Evolutionary conservation across 768 basidiomycete species (phyloP), one percentile per base, ranked within the genome.

Genomic region (Boletus eberwhitei): DNA sequence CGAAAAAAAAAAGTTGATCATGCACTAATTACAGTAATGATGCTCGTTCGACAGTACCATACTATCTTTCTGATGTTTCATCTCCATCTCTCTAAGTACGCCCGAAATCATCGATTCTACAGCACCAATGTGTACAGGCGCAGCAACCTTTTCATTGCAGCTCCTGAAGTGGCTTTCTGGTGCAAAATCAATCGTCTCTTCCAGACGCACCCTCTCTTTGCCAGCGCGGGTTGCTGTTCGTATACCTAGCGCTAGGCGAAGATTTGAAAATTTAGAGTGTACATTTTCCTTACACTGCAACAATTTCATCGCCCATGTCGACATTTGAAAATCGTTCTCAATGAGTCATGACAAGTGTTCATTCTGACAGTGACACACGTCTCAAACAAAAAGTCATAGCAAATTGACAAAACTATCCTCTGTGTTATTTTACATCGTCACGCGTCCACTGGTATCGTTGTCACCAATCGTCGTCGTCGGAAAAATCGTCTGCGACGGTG

Each of bases 51-150:
- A 44, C 39, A 29, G 19, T 21, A 29, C n/a, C 29, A 45, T 31
- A 16, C 26, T 3, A 46, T 29, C n/a, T 0, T 9, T 26, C 13
- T 13, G 9, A 35, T 19, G 8, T n/a, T 13, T 36, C 47, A 34
- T 35, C 24, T 46, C 8, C 47, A 34, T 35, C 24, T 46, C 8
- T 42, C 16, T 35, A 8, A 19, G 29, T 29, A 31, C 8, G 7
- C 12, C 1, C 7, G 46, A 50, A 50, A 9, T 26, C 6, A 4
- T 44, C 14, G 26, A 38, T 31, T 53, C n/a, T 31, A n/a, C 37
- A 49, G 66, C 66, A 68, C 66, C 69, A 51, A 16, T 55, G 66
- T 68, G 66, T 68, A 68, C 66, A 71, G 66, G 69, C 46, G 66
- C 66, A 60, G 66, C 69, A 68, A 42, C 42, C 17, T 32, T 42